Evolutionary conservation across 768 basidiomycete genomes (phyloP).

Genomic region (Auricularia auricula-judae): DNA sequence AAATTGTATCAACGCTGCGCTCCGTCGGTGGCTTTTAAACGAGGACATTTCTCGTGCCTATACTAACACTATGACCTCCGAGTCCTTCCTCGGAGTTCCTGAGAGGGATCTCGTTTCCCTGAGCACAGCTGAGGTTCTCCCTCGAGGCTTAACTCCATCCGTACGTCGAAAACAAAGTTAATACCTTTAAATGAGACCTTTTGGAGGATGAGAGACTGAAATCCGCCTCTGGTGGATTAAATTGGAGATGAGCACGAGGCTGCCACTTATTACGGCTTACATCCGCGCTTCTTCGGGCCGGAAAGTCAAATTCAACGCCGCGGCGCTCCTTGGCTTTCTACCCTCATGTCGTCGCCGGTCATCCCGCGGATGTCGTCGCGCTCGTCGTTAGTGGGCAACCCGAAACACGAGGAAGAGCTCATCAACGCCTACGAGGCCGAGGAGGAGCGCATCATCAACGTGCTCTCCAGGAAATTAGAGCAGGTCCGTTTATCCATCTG

Average conservation of each 20-base stretch:
- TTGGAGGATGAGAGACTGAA: no score
- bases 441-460: slow-evolving; percentile 79
- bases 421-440: slow-evolving; percentile 87
- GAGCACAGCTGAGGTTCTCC: no score
- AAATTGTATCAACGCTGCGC: no score
- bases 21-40: no score
- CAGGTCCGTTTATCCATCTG: slow-evolving; percentile 37
- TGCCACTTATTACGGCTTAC: background rate
- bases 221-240: no score
- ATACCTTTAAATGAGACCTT: no score
- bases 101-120: no score
- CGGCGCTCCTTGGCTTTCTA: background rate
- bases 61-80: no score
- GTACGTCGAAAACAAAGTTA: no score
- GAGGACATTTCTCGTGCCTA: no score
- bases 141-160: no score
- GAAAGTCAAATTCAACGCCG: background rate
- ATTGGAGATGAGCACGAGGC: background rate
- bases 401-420: slow-evolving; percentile 55
- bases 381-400: slow-evolving; percentile 29
- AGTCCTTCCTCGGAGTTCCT: no score
- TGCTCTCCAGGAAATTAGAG: slow-evolving; percentile 73
- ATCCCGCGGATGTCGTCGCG: slow-evolving; percentile 45
- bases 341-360: slow-evolving; percentile 34
- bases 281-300: background rate